These are phyloP conservation scores for Antitrichia curtipendula DNA, from an alignment of 225 moss, liverwort and hornwort species.

Conservation along the genomic window DNA sequence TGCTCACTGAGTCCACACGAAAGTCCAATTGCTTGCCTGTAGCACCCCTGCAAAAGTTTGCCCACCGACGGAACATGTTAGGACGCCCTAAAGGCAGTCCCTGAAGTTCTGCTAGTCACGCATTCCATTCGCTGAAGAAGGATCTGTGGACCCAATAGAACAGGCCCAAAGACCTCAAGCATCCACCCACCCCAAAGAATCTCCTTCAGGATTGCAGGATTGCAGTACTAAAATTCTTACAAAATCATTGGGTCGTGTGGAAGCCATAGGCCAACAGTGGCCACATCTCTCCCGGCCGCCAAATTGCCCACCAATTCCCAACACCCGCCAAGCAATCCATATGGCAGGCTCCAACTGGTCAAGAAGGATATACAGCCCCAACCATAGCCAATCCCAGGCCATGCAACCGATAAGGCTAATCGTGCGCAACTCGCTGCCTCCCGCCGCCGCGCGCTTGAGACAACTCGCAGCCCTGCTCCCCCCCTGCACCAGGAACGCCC, in stretches of 20 bases:
- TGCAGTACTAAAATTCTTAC: not conserved
- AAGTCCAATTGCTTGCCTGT: too few species aligned
- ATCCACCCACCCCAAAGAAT: not conserved
- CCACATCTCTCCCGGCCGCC: not conserved
- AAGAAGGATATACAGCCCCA: not conserved
- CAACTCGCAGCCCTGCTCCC: not conserved
- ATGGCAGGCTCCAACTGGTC: not conserved
- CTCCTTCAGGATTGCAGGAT: not conserved
- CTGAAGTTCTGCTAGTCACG: not conserved
- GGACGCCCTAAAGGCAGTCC: not conserved
- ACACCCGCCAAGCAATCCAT: not conserved
- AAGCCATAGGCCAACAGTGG: not conserved
- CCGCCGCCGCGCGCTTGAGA: not conserved
- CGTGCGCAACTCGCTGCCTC: not conserved
- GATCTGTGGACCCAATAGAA: not conserved
- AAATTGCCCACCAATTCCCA: not conserved
- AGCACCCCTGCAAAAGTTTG: too few species aligned
- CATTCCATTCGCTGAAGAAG: not conserved
- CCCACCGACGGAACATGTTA: too few species aligned
- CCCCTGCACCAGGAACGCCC: not conserved
- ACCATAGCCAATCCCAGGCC: not conserved
- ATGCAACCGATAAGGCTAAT: conserved; percentile 1
- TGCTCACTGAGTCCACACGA: too few species aligned
- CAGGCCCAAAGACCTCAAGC: not conserved
- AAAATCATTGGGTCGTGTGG: not conserved